These are phyloP conservation scores for Collybia nuda DNA, from an alignment of 768 basidiomycete species.

Conservation along the genomic window DNA sequence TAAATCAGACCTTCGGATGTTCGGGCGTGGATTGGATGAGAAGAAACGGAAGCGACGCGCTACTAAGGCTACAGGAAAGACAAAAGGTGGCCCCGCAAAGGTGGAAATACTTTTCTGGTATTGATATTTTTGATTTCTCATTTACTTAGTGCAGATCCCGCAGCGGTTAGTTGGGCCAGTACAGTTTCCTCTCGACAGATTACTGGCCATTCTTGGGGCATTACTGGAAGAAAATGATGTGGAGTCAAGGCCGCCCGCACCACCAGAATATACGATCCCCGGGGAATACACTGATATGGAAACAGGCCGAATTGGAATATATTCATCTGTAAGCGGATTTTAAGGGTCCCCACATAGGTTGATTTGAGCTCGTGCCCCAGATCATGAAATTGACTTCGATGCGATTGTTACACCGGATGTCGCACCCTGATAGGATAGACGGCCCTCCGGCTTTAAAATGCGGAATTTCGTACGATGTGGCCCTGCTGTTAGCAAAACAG, in stretches of 20 bases:
- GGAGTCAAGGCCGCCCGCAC: conserved; percentile 43
- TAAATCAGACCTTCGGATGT: conserved; percentile 79
- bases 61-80: conserved; percentile 32
- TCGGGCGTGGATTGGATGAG: conserved; percentile 73
- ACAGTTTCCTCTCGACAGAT: conserved; percentile 75
- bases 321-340: conserved; percentile 48
- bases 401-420: conserved; percentile 66
- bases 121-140: background rate
- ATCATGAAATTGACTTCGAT: conserved; percentile 64
- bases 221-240: conserved; percentile 73
- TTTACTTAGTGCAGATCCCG: conserved; percentile 46
- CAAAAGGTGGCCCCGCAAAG: conserved; percentile 37
- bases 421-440: conserved; percentile 61
- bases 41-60: conserved; percentile 53
- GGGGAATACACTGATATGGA: conserved; percentile 81
- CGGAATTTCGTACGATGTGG: conserved; percentile 61
- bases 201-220: conserved; percentile 78
- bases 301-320: conserved; percentile 57
- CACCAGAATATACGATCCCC: conserved; percentile 46
- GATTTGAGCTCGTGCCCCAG: conserved; percentile 31
- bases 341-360: background rate
- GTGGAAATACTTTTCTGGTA: conserved; percentile 28
- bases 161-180: conserved; percentile 80
- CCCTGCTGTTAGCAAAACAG: conserved; percentile 55
- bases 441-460: conserved; percentile 74